These are phyloP conservation scores for Saccharomycopsis amapae DNA, from an alignment of 805 yeast genomes.

Conservation along the genomic window DNA sequence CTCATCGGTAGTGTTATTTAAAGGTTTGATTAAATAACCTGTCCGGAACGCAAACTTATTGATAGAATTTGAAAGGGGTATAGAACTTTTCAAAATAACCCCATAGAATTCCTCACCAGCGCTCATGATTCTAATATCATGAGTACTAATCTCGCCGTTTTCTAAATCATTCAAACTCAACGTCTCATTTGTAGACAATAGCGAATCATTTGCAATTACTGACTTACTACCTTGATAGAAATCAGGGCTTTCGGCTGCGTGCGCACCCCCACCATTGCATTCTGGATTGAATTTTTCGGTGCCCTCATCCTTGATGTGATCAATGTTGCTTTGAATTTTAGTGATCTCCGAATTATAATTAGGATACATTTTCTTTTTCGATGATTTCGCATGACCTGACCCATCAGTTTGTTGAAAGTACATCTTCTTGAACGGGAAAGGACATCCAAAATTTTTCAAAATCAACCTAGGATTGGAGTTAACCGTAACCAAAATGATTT, in stretches of 20 bases:
- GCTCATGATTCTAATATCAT: slow-evolving; percentile 38
- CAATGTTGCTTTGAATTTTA: no score
- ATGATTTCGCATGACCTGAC: no score
- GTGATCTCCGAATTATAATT: background rate
- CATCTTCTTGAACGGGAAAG: slow-evolving; percentile 31
- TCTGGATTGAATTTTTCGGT: no score
- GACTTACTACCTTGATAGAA: background rate
- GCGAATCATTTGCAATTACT: background rate
- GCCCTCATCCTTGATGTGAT: no score
- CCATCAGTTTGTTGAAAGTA: slow-evolving; percentile 15
- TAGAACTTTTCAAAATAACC: slow-evolving; percentile 48
- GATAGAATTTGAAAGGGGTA: slow-evolving; percentile 65
- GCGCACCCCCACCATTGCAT: background rate
- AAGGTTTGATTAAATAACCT: slow-evolving; percentile 53
- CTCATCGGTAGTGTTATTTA: slow-evolving; percentile 25
- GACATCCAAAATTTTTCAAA: slow-evolving; percentile 29
- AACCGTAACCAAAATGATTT: slow-evolving; percentile 62
- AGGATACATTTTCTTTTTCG: background rate
- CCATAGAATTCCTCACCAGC: slow-evolving; percentile 43
- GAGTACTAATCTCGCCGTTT: slow-evolving; percentile 15
- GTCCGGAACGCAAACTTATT: slow-evolving; percentile 63
- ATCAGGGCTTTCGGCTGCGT: slow-evolving; percentile 9
- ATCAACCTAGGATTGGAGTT: slow-evolving; percentile 47
- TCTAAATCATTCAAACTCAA: slow-evolving; percentile 19
- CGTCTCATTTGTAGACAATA: no score